phyloP scores from a whole-genome alignment of 805 yeast genomes.

The Candida xiaguanensis region DNA sequence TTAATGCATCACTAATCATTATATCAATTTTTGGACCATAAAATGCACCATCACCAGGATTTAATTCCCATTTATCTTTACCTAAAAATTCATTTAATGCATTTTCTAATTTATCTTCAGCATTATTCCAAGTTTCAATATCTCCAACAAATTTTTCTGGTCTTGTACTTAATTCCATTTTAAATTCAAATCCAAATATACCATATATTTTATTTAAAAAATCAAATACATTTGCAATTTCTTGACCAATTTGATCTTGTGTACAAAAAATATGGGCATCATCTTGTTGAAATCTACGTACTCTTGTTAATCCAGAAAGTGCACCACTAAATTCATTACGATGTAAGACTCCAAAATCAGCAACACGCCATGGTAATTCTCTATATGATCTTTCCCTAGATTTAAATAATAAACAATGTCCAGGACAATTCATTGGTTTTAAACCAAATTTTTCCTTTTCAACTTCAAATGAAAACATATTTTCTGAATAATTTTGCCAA shows the following conservation, averaged over 20 bases:
- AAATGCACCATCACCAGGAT: conserved; percentile 97
- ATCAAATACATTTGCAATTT: conserved; percentile 80
- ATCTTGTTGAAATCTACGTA: conserved; percentile 98
- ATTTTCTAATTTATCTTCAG: conserved; percentile 78
- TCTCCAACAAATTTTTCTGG: conserved; percentile 97
- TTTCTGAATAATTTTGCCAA: conserved; percentile 96
- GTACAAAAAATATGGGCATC: conserved; percentile 98
- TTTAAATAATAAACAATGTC: conserved; percentile 91
- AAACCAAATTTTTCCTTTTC: conserved; percentile 94
- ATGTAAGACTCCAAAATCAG: conserved; percentile 96
- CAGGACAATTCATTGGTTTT: conserved; percentile 92
- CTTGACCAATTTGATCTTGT: conserved; percentile 82
- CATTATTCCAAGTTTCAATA: conserved; percentile 87
- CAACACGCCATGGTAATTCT: conserved; percentile 98
- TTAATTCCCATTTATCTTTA: conserved; percentile 89
- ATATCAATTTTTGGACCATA: conserved; percentile 96
- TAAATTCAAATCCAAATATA: conserved; percentile 88
- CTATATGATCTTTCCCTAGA: conserved; percentile 92
- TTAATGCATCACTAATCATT: conserved; percentile 88
- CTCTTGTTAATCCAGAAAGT: conserved; percentile 85
- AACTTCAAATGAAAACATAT: conserved; percentile 94
- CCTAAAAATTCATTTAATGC: conserved; percentile 74
- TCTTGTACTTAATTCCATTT: conserved; percentile 95
- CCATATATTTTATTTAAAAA: conserved; percentile 85
- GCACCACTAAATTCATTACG: conserved; percentile 97